phyloP scores from a whole-genome alignment of 164 flowering plant genomes.

The Aristolochia californica region DNA sequence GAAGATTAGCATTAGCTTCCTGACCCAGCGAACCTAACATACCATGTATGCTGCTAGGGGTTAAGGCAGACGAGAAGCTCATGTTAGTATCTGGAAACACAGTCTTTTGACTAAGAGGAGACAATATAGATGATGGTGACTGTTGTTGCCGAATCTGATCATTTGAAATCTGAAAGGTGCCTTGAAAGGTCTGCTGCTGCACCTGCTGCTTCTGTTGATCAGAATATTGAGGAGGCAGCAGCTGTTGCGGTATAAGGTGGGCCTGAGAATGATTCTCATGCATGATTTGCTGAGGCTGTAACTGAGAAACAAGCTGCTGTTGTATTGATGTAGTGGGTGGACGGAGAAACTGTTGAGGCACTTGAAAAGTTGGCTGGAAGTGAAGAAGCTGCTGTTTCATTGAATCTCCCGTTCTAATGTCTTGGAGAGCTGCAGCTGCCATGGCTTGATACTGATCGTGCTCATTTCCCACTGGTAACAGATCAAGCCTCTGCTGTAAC shows the following conservation, averaged over 20 bases:
- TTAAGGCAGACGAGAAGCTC: conserved; percentile 27
- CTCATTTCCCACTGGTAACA: conserved; percentile 31
- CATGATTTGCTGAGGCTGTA: conserved; percentile 30
- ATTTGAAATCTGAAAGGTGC: conserved; percentile 34
- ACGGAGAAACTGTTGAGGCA: conserved; percentile 33
- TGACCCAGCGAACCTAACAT: conserved; percentile 32
- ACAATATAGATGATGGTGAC: conserved; percentile 19
- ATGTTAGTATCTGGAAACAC: conserved; percentile 35
- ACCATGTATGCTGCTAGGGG: conserved; percentile 31
- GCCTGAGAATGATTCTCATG: conserved; percentile 10
- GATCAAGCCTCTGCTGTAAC: conserved; percentile 67
- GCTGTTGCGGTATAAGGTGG: conserved; percentile 34
- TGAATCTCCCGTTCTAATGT: conserved; percentile 44
- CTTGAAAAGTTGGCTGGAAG: conserved; percentile 50
- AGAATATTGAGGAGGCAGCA: conserved; percentile 28
- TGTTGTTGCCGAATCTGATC: conserved; percentile 47
- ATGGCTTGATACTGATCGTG: conserved; percentile 61
- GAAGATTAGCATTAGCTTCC: conserved; percentile 5
- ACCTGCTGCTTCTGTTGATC: no score
- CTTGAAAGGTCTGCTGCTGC: conserved; percentile 26
- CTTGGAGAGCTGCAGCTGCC: conserved; percentile 52
- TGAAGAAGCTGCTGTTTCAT: conserved; percentile 51
- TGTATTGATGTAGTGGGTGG: conserved; percentile 27
- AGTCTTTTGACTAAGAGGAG: conserved; percentile 37
- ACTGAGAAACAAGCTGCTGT: conserved; percentile 36